Evolutionary conservation across 345 rosid genomes (phyloP), one percentile per base, ranked within the genome.

Genomic region (Zanthoxylum bungeanum): DNA sequence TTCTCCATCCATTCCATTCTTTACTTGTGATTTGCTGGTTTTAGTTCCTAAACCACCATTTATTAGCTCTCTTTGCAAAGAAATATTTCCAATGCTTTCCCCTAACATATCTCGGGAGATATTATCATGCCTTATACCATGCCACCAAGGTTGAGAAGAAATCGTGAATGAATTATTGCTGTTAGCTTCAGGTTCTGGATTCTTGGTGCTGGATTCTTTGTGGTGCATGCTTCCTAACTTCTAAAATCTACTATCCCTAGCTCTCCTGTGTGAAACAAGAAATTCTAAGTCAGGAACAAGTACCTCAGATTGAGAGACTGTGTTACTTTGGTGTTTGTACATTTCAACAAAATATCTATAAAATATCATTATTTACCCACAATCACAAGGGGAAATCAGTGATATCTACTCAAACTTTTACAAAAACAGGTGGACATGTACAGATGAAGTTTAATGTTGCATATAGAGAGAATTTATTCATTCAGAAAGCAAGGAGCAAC

Each of bases 91-190:
- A 7, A 6, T 70, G 62, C 59, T 69, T 72, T 42, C 75, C 63
- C 69, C 60, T 44, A 71, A 50, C 49, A 22, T 64, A 50, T 46
- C 75, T 4, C n/a, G 10, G 39, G 70, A 40, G 28, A 57, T 8
- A 34, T 68, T 59, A 16, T 75, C 60, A 33, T 53, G 75, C 19
- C 58, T 70, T 1, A 60, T 56, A 39, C 60, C 72, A 65, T 52
- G 63, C 83, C 80, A 78, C 84, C 86, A 76, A 51, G 81, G 78
- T 72, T 80, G 81, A 44, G 79, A 69, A 57, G 53, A 68, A 19
- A 69, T 34, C 6, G 69, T 14, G 31, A 37, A 58, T 42, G 60
- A 14, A 53, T 42, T 60, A 50, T 64, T 72, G 52, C 64, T 49
- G 50, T 68, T 64, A 25, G 58, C 66, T 49, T 62, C 51, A 37